Base-by-base conservation (phyloP, 176 grass and related monocot species). In the Rhynchospora pubera region DNA sequence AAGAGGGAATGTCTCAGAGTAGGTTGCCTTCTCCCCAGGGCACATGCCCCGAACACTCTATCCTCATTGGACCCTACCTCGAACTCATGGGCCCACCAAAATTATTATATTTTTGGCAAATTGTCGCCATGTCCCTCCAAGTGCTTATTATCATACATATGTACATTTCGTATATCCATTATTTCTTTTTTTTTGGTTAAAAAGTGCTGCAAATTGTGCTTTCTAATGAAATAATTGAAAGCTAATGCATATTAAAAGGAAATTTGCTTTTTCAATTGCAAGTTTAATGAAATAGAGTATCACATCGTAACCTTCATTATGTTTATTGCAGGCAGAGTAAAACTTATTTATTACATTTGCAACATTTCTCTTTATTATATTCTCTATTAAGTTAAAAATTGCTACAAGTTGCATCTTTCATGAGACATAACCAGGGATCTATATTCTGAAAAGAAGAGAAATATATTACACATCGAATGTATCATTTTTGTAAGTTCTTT, bases 31-130 rank as follows among this genome's bases (percentile, higher is more conserved):
- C 76, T 70, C 9, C 55, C 62, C 71, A 65, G 87, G 88, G 84
- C 84, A 58, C 84, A 89, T 58, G 72, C 60, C 42, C 79, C 88
- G 6, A 86, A 86, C 88, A 89, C 61, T 79, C 43, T 15, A 42
- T 18, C 42, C 57, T 9, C 4, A 6, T 77, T 74, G 51, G 84
- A 39, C 78, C 87, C 87, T 58, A 51, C 32, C 12, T 19, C 57
- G 45, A 48, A 19, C 22, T 66, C 74, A 6, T 18, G 72, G 50
- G 6, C 22, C 39, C 48, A 32, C 72, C 14, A 15, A 9, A 66
- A 82, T 11, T 47, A 19, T 50, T 66, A 82, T 24, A 28, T 34
- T 46, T 47, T 65, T 52, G 45, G 61, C 9, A 66, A 50, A 65
- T 48, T 48, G 3, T 82, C 21, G 21, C 18, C 13, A 65, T 30